Conservation (phyloP, 768 basidiomycete genomes). For the Thelephora aurantiotincta region DNA sequence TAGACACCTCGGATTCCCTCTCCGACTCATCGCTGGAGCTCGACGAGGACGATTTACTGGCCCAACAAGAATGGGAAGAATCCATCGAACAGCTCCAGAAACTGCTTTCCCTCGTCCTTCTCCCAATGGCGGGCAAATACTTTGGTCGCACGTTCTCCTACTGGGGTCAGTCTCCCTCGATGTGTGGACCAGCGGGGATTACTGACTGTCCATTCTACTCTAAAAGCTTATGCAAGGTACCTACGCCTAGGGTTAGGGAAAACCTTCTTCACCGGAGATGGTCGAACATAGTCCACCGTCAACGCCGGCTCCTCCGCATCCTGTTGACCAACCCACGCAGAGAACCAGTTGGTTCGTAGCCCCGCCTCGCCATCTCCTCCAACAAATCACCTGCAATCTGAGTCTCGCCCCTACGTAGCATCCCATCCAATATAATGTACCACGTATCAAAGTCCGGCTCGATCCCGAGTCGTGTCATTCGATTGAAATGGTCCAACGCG, state of each 20-base stretch:
- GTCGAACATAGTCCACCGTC: conserved; percentile 5
- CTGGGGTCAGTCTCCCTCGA: conserved; percentile 45
- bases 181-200: conserved; percentile 1
- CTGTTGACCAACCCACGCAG: conserved; percentile 34
- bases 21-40: conserved; percentile 37
- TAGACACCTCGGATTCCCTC: conserved; percentile 40
- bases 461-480: conserved; percentile 39
- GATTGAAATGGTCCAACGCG: conserved; percentile 44
- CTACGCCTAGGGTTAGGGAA: conserved; percentile 44
- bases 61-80: conserved; percentile 91
- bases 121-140: conserved; percentile 84
- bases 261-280: conserved; percentile 45
- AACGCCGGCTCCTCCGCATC: conserved; percentile 22
- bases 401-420: conserved; percentile 47
- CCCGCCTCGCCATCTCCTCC: conserved; percentile 37
- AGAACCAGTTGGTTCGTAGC: conserved; percentile 29
- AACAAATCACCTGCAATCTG: conserved; percentile 44
- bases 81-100: conserved; percentile 74
- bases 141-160: conserved; percentile 76
- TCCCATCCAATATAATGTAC: conserved; percentile 59
- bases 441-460: conserved; percentile 51
- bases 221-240: conserved; percentile 58
- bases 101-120: conserved; percentile 61
- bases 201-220: conserved; percentile 2
- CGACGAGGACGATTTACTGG: conserved; percentile 57